These are phyloP conservation scores for Coniella lustricola DNA, from an alignment of 2,329 filamentous ascomycete species.

Conservation along the genomic window DNA sequence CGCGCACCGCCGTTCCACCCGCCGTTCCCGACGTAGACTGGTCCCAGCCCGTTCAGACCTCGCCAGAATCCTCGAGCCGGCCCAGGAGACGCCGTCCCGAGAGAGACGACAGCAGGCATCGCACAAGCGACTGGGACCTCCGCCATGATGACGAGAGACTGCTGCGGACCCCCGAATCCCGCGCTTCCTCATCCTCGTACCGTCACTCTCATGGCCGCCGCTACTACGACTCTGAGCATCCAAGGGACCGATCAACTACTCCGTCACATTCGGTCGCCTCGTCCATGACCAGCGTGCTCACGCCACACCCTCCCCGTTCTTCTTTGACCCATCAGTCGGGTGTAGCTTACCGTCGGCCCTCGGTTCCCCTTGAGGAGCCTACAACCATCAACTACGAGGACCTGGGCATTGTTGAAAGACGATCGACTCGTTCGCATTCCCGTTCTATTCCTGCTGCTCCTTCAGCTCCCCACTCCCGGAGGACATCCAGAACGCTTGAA, in stretches of 20 bases:
- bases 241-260: conserved; percentile 7
- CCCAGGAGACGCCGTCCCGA: conserved; percentile 8
- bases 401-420: conserved; percentile 24
- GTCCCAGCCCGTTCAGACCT: conserved; percentile 20
- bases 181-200: conserved; percentile 14
- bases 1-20: conserved; percentile 18
- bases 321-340: conserved; percentile 20
- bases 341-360: conserved; percentile 19
- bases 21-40: conserved; percentile 23
- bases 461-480: conserved; percentile 30
- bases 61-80: conserved; percentile 24
- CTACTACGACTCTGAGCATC: conserved; percentile 8
- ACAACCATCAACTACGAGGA: conserved; percentile 19
- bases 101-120: neutral
- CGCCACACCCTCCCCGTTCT: conserved; percentile 25
- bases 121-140: conserved; percentile 3
- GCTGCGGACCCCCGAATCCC: conserved; percentile 14
- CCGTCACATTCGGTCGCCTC: conserved; percentile 20
- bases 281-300: conserved; percentile 22
- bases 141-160: conserved; percentile 10
- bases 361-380: conserved; percentile 5
- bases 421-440: conserved; percentile 20
- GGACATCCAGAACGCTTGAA: conserved; percentile 24
- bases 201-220: conserved; percentile 5
- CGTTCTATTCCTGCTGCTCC: conserved; percentile 18